These are phyloP conservation scores for Leccinum subtestaceum DNA, from an alignment of 768 basidiomycete genomes.

Conservation along the genomic window DNA sequence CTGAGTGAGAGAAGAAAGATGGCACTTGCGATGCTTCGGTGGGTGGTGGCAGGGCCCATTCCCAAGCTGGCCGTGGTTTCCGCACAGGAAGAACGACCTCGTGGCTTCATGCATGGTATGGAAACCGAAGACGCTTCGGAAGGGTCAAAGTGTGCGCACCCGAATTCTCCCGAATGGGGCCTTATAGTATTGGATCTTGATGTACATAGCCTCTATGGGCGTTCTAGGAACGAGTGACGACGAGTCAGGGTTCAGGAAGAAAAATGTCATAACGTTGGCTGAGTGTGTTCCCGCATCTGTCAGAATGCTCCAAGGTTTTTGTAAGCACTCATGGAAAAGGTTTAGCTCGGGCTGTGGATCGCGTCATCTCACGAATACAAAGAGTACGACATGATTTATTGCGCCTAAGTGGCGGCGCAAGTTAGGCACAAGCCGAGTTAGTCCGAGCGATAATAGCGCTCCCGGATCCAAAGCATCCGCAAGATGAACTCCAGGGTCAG, in stretches of 20 bases:
- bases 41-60: conserved; percentile 15
- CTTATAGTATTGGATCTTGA: neutral
- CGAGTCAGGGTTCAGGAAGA: neutral
- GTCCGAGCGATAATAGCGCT: conserved; percentile 13
- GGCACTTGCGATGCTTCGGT: conserved; percentile 6
- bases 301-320: neutral
- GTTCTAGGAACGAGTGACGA: conserved; percentile 3
- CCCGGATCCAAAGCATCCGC: conserved; percentile 7
- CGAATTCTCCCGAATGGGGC: conserved; percentile 15
- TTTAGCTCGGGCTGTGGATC: neutral
- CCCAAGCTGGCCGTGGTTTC: conserved; percentile 13
- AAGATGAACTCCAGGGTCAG: conserved; percentile 14
- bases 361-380: neutral
- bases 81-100: conserved; percentile 17
- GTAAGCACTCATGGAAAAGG: neutral
- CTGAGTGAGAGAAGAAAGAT: conserved; percentile 3
- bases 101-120: conserved; percentile 9
- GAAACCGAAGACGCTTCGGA: conserved; percentile 13
- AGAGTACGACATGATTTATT: neutral
- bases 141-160: neutral
- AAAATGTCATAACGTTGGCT: neutral
- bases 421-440: conserved; percentile 6
- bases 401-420: neutral
- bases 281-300: neutral
- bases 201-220: neutral